Percentiles rank a stretch among this genome's conserved stretches.
Evolutionary conservation across 179 eudicot species (phyloP).

Genomic region (Camellia oleifera): DNA sequence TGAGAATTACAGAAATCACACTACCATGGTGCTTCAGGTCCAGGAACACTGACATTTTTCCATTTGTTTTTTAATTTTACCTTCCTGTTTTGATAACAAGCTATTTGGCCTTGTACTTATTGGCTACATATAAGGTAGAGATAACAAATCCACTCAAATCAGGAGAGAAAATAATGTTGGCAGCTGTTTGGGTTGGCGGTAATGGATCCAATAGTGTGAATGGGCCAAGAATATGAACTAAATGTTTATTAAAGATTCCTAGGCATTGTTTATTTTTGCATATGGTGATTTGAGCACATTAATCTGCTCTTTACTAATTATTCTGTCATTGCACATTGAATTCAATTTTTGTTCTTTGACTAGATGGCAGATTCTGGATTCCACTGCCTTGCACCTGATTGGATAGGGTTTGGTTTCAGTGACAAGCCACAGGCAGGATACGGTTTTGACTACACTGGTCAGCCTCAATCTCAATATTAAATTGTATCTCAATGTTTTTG

Average conservation of each 20-base stretch:
- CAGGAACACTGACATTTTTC: not conserved
- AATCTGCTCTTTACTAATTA: not conserved
- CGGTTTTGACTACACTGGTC: slow-evolving; percentile 96
- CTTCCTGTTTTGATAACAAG: not conserved
- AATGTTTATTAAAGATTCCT: not conserved
- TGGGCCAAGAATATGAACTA: not conserved
- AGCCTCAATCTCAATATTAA: not conserved
- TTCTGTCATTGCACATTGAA: slow-evolving; percentile 14
- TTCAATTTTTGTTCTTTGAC: slow-evolving; percentile 11
- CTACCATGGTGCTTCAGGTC: not conserved
- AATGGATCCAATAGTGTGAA: not conserved
- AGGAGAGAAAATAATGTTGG: not conserved
- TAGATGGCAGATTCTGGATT: slow-evolving; percentile 94
- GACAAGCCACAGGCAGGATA: slow-evolving; percentile 95
- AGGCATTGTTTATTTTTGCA: not conserved
- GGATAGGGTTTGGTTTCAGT: slow-evolving; percentile 99
- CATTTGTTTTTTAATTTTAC: no score
- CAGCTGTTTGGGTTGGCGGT: not conserved
- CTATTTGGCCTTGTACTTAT: not conserved
- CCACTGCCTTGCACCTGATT: slow-evolving; percentile 97
- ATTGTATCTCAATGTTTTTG: not conserved
- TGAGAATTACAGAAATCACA: not conserved
- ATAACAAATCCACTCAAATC: not conserved
- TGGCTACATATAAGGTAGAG: not conserved
- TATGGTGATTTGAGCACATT: not conserved